Base-by-base conservation (phyloP, 352 stramenopile species). In the Elongisporangium anandrum region DNA sequence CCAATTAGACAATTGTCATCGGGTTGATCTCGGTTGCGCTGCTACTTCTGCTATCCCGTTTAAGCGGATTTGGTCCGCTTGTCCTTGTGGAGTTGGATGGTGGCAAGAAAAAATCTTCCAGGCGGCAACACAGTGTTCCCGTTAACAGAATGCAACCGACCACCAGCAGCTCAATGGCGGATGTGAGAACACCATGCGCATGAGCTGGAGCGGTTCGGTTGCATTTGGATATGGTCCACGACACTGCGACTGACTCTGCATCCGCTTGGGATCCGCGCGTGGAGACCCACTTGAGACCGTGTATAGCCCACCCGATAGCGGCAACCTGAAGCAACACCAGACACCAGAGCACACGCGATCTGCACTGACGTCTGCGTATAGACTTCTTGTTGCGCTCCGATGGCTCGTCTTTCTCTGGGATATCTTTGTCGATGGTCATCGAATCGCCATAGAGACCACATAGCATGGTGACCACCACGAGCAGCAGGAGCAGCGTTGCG, bases 81-180 rank as follows among this genome's bases (percentile, higher is more conserved):
- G 29, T 41, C 9, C 29, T 41, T 41, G 4, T 8, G 7, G 4
- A 13, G 29, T 9, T 41, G n/a, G 61, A 61, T 5, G 64, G 61
- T 1, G 64, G 59, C 17, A 87, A 53, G 45, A 88, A 68, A 17
- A 87, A 76, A 56, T 75, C 66, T 54, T 88, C 79, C 16, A 85
- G 54, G 9, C 79, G 76, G 53, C 79, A 88, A 63, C 79, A 88
- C 24, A 72, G 62, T 23, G 77, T 87, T 9, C 70, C 67, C 2
- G 69, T 59, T 6, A 88, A 49, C 10, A 88, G 47, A 26, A 72
- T 48, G 26, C 53, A 58, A 38, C 72, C 74, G 16, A 78, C 52
- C 4, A 66, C 56, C 26, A 84, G 59, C 34, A 87, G 56, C 55
- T 76, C 56, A 1, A 45, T 65, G 8, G 75, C 65, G 22, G 64